Base-by-base conservation (phyloP, 352 stramenopile species). In the Blastocystis sp. region DNA sequence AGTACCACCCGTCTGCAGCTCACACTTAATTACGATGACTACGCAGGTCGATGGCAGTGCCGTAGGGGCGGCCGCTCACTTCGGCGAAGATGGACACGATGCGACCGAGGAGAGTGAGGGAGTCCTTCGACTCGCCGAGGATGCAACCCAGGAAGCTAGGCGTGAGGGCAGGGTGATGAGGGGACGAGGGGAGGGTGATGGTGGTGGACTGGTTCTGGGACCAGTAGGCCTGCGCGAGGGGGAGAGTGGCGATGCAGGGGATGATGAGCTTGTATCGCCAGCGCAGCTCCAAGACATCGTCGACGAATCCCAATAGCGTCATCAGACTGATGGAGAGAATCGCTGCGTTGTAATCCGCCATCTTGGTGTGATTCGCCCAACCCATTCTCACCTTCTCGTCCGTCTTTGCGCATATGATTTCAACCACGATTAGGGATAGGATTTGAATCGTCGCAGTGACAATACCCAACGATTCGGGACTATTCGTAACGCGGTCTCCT, bases 211-310 rank as follows among this genome's bases (percentile, higher is more conserved):
- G 14, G 41, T 81, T 11, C 34, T 81, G 71, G 9, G 60, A 81
- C 60, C 53, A 69, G 41, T 81, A 81, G 11, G 53, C 71, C 28
- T 81, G 71, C 4, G 2, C 71, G n/a, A 99, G 91, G 1, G 97
- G 96, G 40, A 99, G 91, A 28, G 95, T 97, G 40, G 96, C 96
- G 66, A 99, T 90, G 9, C 95, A 94, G 7, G 96, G 96, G 80
- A 98, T 94, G 76, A 98, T 90, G 28, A 99, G 91, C 91, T 99
- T 99, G 91, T 98, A 96, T 64, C 95, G 90, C 92, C 92, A 96
- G 52, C 92, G 92, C 89, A 98, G 93, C 89, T 99, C 96, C 14
- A 98, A 93, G 14, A 98, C 92, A 90, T 99, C 97, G 90, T 99
- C 96, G 0, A 91, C 89, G 81, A 94, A 94, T 52, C 95, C 95